Evolutionary conservation across 805 yeast genomes (phyloP), one percentile per base, ranked within the genome.

Genomic region (Lachancea lanzarotensis): DNA sequence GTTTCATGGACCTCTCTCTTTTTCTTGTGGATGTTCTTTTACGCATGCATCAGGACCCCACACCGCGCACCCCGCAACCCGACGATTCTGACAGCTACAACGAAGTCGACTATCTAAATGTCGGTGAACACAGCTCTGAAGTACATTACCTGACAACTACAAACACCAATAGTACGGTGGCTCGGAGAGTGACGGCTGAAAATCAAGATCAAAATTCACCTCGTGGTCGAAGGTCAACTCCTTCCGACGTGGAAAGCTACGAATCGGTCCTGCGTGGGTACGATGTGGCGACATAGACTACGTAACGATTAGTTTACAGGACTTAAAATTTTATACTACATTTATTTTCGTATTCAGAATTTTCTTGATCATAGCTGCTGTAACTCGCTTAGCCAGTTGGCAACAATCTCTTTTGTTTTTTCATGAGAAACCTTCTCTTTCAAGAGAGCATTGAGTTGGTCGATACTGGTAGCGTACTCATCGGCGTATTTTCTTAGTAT

Each of bases 1-100:
- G 68, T 35, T 79, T 86, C 55, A 75, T 88, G 70, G 70, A 70
- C 36, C 52, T 66, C 3, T 71, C 65, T 6, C 60, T 69, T 8
- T 63, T 55, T 29, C 61, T 69, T 37, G 53, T 63, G 4, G 69
- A 67, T 40, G 37, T 54, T 5, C 44, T 54, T 12, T 26, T 53
- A 27, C 47, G 52, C 11, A 46, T 50, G 22, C 57, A 53, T 38
- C 49, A 43, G 8, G 35, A 26, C 12, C 17, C 34, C 26, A 18
- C 13, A 13, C 19, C 15, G 22, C 31, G 18, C 17, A 26, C 31
- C 3, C 31, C 18, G 3, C 25, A 33, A 3, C n/a, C 13, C n/a
- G 32, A 22, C 22, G 43, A 40, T 20, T 19, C 9, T 6, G 43
- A 40, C 8, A 40, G 38, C 33, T 32, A 15, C 27, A 33, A 33